Percentiles rank a stretch among this genome's conserved stretches.
These are phyloP conservation scores for Podospora appendiculata DNA, from an alignment of 495 filamentous ascomycete species.

Conservation along the genomic window DNA sequence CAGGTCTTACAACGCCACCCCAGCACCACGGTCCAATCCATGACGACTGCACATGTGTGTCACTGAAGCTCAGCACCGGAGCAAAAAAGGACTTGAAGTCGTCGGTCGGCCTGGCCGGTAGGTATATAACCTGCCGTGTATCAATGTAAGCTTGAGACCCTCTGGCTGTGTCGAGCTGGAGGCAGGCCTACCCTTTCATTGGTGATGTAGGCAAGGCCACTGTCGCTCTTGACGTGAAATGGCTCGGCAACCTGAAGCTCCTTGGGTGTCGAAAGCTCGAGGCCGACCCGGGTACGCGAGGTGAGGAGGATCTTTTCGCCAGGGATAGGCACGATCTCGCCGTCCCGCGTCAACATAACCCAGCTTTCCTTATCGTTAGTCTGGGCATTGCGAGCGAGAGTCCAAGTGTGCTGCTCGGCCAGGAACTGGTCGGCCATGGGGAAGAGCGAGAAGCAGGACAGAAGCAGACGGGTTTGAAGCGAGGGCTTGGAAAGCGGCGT, in stretches of 20 bases:
- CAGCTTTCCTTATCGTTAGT: conserved; percentile 43
- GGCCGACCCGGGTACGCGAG: conserved; percentile 34
- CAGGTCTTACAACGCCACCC: conserved; percentile 71
- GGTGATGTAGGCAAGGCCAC: conserved; percentile 65
- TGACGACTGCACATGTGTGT: conserved; percentile 83
- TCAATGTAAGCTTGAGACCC: too few species aligned
- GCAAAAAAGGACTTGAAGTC: conserved; percentile 81
- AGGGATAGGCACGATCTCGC: conserved; percentile 41
- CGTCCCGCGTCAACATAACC: conserved; percentile 44
- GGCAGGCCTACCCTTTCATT: conserved; percentile 67
- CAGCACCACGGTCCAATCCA: conserved; percentile 97
- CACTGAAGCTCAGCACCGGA: conserved; percentile 76
- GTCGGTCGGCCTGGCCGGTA: conserved; percentile 61
- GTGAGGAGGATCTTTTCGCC: conserved; percentile 41
- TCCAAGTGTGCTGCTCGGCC: conserved; percentile 36
- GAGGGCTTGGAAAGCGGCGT: conserved; percentile 1
- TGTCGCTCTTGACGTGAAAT: conserved; percentile 38
- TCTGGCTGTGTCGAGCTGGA: neutral
- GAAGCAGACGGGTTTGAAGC: conserved; percentile 3
- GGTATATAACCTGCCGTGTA: conserved; percentile 67
- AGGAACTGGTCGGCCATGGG: conserved; percentile 37
- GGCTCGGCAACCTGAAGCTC: conserved; percentile 35
- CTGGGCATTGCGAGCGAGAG: conserved; percentile 17
- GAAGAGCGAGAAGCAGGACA: neutral
- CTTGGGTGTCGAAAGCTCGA: conserved; percentile 36